These are phyloP conservation scores for Crotalaria pallida DNA, from an alignment of 306 rosid genomes.

Conservation along the genomic window DNA sequence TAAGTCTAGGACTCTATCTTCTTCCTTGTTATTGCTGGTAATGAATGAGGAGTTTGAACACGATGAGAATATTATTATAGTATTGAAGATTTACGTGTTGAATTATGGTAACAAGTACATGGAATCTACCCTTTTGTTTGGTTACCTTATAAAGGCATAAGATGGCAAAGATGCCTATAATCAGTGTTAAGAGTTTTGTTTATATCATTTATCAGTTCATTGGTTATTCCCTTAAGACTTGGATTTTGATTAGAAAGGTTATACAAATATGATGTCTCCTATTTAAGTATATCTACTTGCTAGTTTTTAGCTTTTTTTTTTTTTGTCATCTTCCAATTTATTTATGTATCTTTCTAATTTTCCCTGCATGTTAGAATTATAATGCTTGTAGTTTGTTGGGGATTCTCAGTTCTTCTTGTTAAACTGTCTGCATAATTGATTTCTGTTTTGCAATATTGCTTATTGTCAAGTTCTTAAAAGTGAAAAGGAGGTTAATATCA, in stretches of 20 bases:
- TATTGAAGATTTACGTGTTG: background rate
- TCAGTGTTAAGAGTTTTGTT: background rate
- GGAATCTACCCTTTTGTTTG: background rate
- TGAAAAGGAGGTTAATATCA: background rate
- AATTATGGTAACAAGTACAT: background rate
- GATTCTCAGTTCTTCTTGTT: conserved; percentile 3
- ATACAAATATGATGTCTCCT: background rate
- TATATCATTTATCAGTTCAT: background rate
- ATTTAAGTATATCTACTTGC: background rate
- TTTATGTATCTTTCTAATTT: background rate
- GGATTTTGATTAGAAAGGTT: background rate
- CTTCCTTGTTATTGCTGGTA: background rate
- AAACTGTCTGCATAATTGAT: background rate
- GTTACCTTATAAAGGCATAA: background rate
- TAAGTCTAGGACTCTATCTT: background rate
- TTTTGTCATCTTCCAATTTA: background rate
- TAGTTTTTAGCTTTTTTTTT: background rate
- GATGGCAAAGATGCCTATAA: background rate
- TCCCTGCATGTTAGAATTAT: background rate
- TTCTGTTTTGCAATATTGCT: background rate
- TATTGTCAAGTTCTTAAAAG: background rate
- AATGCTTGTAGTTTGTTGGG: background rate
- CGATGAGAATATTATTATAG: background rate
- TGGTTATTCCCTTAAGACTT: background rate
- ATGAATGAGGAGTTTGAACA: conserved; percentile 12